Base-by-base conservation (phyloP, 1,284 basidiomycete genomes). In the Pascua guehoae region DNA sequence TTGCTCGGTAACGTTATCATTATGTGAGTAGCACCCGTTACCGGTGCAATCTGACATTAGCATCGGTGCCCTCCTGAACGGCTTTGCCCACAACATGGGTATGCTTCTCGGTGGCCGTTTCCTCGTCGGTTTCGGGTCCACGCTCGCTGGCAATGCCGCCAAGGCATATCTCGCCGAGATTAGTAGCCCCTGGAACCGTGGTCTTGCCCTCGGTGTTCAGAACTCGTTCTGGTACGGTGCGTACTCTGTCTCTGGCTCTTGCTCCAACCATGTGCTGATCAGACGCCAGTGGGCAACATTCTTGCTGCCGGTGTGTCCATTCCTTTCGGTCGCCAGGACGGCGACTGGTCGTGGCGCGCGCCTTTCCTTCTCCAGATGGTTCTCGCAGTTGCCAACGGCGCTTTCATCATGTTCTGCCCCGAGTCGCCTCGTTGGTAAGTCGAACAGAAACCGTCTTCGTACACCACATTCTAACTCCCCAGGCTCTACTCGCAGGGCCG, bases 91-190 rank as follows among this genome's bases (percentile, higher is more conserved):
- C 49, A 71, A 64, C 52, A 76, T 75, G 58, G 66, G 69, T 39
- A 80, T 77, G 70, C 82, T 84, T 62, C 76, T 83, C 43, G 81
- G 76, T 14, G 82, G 82, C 32, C 79, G 83, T 9, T 84, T 81
- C 67, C 65, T 83, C 42, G 82, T 81, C 15, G 67, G 65, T 49
- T 55, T 65, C 41, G 66, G 64, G 36, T 70, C 75, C 38, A 73
- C 74, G 1, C 78, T 79, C 52, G 82, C 82, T 18, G 78, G 78
- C 50, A 75, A 79, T n/a, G 79, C 79, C 3, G 81, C 81, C 2
- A 83, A 82, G 66, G 62, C 64, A 5, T 84, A 81, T 61, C 73
- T 84, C 14, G 80, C 81, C 9, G 83, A 84, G 67, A 77, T 84
- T 57, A 75, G 80, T 4, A 40, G 80, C 2, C 80, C 82, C 5